These are phyloP conservation scores for Colletotrichum godetiae DNA, from an alignment of 2,329 filamentous ascomycete genomes.

Conservation along the genomic window DNA sequence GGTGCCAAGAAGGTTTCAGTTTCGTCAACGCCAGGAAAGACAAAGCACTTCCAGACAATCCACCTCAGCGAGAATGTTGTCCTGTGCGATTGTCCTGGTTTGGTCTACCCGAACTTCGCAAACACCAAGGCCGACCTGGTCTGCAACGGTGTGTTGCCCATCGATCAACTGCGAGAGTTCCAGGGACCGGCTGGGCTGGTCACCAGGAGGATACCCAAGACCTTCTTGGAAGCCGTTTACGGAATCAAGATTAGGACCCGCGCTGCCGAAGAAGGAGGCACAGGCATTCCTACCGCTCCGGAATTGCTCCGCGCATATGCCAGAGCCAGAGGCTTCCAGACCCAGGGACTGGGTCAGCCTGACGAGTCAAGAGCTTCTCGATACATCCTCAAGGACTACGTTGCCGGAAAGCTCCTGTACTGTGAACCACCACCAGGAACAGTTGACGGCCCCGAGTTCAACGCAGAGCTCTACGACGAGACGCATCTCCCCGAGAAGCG, in stretches of 20 bases:
- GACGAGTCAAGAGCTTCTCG: constrained; percentile 93
- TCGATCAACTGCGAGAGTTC: constrained; percentile 95
- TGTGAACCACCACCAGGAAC: constrained; percentile 85
- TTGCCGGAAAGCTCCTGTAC: constrained; percentile 93
- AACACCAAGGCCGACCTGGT: constrained; percentile 97
- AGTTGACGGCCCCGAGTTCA: constrained; percentile 82
- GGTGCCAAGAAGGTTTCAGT: constrained; percentile 99
- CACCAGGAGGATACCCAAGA: constrained; percentile 84
- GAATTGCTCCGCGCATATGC: constrained; percentile 91
- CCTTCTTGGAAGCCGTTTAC: constrained; percentile 92
- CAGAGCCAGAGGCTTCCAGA: constrained; percentile 88
- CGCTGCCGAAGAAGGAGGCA: constrained; percentile 91
- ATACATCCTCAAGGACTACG: constrained; percentile 95
- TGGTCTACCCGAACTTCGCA: constrained; percentile 98
- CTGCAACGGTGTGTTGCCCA: constrained; percentile 93
- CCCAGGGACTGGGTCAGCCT: constrained; percentile 87
- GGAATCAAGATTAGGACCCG: constrained; percentile 88
- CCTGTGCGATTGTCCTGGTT: constrained; percentile 96
- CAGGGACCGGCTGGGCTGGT: constrained; percentile 88
- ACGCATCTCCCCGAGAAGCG: constrained; percentile 85
- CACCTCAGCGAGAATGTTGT: constrained; percentile 91
- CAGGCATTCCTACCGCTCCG: constrained; percentile 83
- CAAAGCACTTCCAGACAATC: constrained; percentile 99
- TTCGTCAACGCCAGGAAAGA: constrained; percentile 96
- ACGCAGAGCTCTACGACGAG: constrained; percentile 87